Percentiles rank a stretch among this genome's conserved stretches.
These are phyloP conservation scores for Pseudogymnoascus destructans DNA, from an alignment of 2,329 filamentous ascomycete genomes.

Conservation along the genomic window DNA sequence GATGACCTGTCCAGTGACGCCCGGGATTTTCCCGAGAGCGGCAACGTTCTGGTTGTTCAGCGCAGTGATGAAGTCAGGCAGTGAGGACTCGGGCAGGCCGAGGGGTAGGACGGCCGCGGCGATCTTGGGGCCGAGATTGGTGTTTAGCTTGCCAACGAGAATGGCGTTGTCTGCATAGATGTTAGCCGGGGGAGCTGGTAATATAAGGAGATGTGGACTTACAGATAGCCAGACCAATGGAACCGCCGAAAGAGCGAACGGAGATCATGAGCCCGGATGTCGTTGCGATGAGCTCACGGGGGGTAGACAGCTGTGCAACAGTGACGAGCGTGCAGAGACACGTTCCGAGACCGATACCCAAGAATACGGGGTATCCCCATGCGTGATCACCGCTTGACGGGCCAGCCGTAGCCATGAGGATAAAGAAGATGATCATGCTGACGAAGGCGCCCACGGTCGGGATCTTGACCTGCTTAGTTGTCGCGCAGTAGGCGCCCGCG, in stretches of 20 bases:
- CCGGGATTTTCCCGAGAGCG: slow-evolving; percentile 22
- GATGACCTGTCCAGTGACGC: slow-evolving; percentile 24
- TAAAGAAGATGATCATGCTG: slow-evolving; percentile 26
- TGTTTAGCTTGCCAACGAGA: slow-evolving; percentile 22
- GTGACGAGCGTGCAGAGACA: slow-evolving; percentile 27
- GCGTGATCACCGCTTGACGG: slow-evolving; percentile 17
- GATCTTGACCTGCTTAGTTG: slow-evolving; percentile 22
- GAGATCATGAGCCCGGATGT: slow-evolving; percentile 27
- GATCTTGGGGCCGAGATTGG: slow-evolving; percentile 25
- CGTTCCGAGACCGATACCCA: slow-evolving; percentile 28
- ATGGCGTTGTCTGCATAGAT: slow-evolving; percentile 21
- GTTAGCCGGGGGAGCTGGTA: neutral
- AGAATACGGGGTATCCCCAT: slow-evolving; percentile 29
- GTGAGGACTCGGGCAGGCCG: slow-evolving; percentile 20
- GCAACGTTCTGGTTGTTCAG: slow-evolving; percentile 22
- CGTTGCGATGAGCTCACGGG: slow-evolving; percentile 27
- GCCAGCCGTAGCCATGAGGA: slow-evolving; percentile 27
- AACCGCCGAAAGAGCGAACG: slow-evolving; percentile 33
- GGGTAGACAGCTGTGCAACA: slow-evolving; percentile 29
- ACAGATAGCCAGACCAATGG: slow-evolving; percentile 35
- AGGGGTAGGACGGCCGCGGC: slow-evolving; percentile 23
- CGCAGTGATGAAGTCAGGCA: slow-evolving; percentile 22
- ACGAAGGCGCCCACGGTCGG: slow-evolving; percentile 21
- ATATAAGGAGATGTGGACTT: neutral
- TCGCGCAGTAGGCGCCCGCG: slow-evolving; percentile 20